Percentiles rank a stretch among this genome's conserved stretches.
phyloP scores from a whole-genome alignment of 495 filamentous ascomycete genomes.

The Terfezia claveryi region DNA sequence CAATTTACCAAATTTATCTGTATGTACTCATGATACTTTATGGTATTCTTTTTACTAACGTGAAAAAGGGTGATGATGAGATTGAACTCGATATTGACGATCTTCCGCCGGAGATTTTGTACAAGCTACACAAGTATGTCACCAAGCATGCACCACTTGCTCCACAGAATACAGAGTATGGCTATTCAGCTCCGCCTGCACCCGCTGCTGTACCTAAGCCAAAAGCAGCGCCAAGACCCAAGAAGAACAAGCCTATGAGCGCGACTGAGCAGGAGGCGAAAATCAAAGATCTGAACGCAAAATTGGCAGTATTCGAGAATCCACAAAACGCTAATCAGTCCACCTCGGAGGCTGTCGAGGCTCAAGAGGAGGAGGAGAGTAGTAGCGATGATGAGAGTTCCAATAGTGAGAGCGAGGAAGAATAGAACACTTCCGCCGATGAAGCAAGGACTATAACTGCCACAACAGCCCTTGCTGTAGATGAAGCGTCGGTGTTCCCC shows the following conservation, averaged over 20 bases:
- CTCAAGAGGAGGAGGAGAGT: background rate
- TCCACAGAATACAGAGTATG: constrained; percentile 1
- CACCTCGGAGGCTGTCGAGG: background rate
- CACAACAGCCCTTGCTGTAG: no score
- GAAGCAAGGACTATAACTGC: no score
- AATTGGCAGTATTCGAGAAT: constrained; percentile 15
- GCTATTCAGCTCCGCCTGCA: constrained; percentile 12
- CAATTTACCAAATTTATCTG: constrained; percentile 50
- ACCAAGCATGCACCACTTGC: constrained; percentile 14
- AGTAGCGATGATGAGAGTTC: background rate
- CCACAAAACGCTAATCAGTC: background rate
- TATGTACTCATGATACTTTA: background rate
- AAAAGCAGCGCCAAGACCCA: constrained; percentile 33
- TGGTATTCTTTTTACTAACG: background rate
- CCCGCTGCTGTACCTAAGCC: constrained; percentile 18
- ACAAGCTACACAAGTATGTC: constrained; percentile 18
- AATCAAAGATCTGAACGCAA: constrained; percentile 44
- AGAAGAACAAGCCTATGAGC: constrained; percentile 99
- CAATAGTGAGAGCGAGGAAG: background rate
- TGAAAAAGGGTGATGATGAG: constrained; percentile 24
- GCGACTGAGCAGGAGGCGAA: constrained; percentile 76
- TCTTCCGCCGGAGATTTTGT: constrained; percentile 16
- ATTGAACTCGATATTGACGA: constrained; percentile 34
- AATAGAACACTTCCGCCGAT: background rate
- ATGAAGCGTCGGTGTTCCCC: no score